Conservation (phyloP, 371 early-diverging fungal species). For the Encephalitozoon hellem region DNA sequence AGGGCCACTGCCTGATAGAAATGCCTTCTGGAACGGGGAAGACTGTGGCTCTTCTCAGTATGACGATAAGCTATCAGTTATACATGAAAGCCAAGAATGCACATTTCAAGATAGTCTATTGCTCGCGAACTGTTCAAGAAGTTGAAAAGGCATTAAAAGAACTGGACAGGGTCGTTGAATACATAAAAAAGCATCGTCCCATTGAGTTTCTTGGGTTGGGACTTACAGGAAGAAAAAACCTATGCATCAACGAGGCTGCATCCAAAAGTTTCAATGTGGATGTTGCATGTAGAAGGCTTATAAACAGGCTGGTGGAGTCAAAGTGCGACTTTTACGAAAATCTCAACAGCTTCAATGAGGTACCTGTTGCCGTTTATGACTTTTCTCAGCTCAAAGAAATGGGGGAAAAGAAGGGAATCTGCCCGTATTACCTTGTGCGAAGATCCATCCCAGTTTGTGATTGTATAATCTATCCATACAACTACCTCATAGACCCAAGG, state of each 20-base stretch:
- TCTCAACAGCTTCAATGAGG: slow-evolving; percentile 64
- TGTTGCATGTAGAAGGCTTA: slow-evolving; percentile 28
- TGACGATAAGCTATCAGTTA: slow-evolving; percentile 77
- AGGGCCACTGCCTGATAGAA: slow-evolving; percentile 89
- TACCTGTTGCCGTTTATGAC: slow-evolving; percentile 84
- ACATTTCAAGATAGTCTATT: slow-evolving; percentile 76
- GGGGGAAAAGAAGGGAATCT: slow-evolving; percentile 67
- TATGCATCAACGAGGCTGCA: slow-evolving; percentile 81
- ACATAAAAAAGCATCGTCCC: slow-evolving; percentile 63
- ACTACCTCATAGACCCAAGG: slow-evolving; percentile 95
- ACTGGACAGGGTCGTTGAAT: slow-evolving; percentile 77
- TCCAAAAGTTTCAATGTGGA: slow-evolving; percentile 19
- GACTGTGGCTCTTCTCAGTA: slow-evolving; percentile 83
- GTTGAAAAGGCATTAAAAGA: slow-evolving; percentile 95
- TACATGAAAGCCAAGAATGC: slow-evolving; percentile 31
- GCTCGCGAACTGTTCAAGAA: slow-evolving; percentile 88
- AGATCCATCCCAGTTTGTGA: slow-evolving; percentile 76
- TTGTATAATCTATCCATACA: slow-evolving; percentile 94
- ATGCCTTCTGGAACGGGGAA: slow-evolving; percentile 99
- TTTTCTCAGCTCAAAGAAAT: slow-evolving; percentile 77
- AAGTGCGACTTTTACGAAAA: slow-evolving; percentile 62
- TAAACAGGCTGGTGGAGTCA: not conserved
- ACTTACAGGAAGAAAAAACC: slow-evolving; percentile 78
- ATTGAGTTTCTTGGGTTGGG: slow-evolving; percentile 84
- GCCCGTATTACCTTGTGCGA: slow-evolving; percentile 88